Evolutionary conservation across 306 rosid species (phyloP).

Genomic region (Cucurbita maxima): DNA sequence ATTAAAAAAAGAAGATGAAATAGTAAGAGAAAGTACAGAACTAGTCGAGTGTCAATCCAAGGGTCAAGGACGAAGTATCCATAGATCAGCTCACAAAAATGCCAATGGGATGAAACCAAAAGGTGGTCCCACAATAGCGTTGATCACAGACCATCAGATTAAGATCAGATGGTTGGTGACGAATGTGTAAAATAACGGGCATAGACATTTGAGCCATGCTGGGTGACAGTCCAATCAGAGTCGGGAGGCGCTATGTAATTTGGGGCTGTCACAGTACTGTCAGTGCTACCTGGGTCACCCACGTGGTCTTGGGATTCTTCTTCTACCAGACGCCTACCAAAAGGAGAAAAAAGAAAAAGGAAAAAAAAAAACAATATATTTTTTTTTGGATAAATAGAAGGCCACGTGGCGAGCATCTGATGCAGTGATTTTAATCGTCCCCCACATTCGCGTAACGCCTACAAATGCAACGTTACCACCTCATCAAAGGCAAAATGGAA

Average conservation of each 20-base stretch:
- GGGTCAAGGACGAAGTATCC: background rate
- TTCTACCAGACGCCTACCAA: background rate
- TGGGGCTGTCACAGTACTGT: background rate
- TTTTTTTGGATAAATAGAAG: background rate
- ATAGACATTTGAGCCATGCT: background rate
- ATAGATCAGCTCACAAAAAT: background rate
- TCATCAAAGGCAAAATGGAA: background rate
- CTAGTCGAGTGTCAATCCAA: background rate
- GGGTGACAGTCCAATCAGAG: constrained; percentile 7
- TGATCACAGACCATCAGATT: background rate
- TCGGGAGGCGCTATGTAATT: background rate
- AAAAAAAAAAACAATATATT: background rate
- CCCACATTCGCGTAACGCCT: background rate
- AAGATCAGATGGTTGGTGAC: background rate
- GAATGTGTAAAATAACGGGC: background rate
- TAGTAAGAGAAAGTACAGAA: background rate
- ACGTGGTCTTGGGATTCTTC: constrained; percentile 2
- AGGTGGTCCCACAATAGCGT: background rate
- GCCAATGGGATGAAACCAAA: background rate
- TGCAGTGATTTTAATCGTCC: background rate
- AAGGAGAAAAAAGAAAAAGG: background rate
- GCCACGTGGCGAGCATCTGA: background rate
- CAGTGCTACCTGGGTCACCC: constrained; percentile 5
- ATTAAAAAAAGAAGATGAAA: background rate
- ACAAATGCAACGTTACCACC: background rate